Evolutionary conservation across 2,329 filamentous ascomycete species (phyloP).

Genomic region (Graphilbum fragrans): DNA sequence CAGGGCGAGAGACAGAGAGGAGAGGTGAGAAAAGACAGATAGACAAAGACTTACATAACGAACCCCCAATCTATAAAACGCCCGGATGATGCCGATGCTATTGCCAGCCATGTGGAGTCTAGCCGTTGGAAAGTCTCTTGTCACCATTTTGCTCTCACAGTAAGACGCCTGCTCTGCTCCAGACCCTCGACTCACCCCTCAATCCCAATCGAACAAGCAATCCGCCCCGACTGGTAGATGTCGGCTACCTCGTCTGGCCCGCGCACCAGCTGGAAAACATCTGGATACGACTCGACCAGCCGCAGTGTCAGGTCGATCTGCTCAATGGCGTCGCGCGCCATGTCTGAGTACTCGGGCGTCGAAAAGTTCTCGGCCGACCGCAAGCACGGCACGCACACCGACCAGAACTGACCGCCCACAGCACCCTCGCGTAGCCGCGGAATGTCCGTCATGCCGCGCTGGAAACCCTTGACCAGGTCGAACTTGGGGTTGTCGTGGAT

Average conservation of each 20-base stretch:
- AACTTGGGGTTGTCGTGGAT: constrained; percentile 21
- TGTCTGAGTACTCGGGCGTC: constrained; percentile 9
- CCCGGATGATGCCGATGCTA: constrained; percentile 58
- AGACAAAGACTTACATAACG: constrained; percentile 56
- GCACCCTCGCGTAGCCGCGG: constrained; percentile 13
- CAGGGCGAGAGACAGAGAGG: no score
- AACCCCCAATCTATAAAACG: constrained; percentile 66
- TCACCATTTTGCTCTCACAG: neutral
- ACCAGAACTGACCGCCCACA: constrained; percentile 12
- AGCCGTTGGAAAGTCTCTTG: constrained; percentile 29
- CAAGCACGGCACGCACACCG: constrained; percentile 12
- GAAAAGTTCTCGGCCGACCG: constrained; percentile 10
- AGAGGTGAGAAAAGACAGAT: no score
- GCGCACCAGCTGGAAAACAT: constrained; percentile 53
- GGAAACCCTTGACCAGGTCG: constrained; percentile 18
- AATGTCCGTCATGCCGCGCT: constrained; percentile 20
- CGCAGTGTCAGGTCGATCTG: constrained; percentile 65
- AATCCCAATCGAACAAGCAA: constrained; percentile 22
- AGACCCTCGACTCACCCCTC: no score
- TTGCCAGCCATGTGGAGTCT: constrained; percentile 91
- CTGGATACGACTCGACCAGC: constrained; percentile 49
- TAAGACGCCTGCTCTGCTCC: no score
- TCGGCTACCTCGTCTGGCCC: constrained; percentile 24
- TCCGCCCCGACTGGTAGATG: constrained; percentile 16
- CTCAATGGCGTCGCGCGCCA: constrained; percentile 39